Evolutionary conservation across 306 rosid genomes (phyloP), one percentile per base, ranked within the genome.

Genomic region (Trifolium pratense): DNA sequence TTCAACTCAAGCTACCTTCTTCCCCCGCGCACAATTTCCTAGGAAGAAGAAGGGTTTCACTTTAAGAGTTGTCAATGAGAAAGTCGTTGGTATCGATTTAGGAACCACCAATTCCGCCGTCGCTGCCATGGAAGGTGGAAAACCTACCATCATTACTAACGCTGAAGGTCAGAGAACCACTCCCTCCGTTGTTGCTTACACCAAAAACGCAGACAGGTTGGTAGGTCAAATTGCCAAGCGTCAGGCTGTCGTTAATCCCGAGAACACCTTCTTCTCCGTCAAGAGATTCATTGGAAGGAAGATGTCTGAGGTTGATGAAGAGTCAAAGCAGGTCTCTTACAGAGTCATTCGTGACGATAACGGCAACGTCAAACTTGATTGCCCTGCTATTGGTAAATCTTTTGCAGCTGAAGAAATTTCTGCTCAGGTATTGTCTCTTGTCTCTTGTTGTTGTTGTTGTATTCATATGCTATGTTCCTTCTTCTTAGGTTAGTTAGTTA

Each of bases 141-240:
- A 88, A 52, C 97, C 97, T 4, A 92, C 97, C 9, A 92, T 92
- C 53, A 89, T 92, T 0, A 86, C 96, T 10, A 92, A 92, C 78
- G 96, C 96, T 0, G 97, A 92, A 83, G 97, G 97, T 0, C 97
- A 92, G 83, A 68, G 97, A 53, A 92, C 96, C 14, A 92, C 96
- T 3, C 97, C 97, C 0, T 92, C 97, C 1, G 97, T 92, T n/a
- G 97, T 92, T n/a, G 97, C 97, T 0, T 92, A 92, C 70, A 89
- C 97, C 0, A 92, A 89, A 84, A 88, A 17, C 73, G 97, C 96
- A 15, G 97, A 92, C 31, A 85, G 97, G 76, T 85, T 92, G 2
- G 97, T 92, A 0, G 97, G 97, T 13, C 96, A 92, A 82, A 92
- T 92, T 56, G 97, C 97, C 2, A 92, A 92, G 84, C 87, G 97